A percentile compares a stretch with the other conserved stretches of the same genome.
Conservation (phyloP, 1,139 yeast species). For the Geotrichum histeridarum region DNA sequence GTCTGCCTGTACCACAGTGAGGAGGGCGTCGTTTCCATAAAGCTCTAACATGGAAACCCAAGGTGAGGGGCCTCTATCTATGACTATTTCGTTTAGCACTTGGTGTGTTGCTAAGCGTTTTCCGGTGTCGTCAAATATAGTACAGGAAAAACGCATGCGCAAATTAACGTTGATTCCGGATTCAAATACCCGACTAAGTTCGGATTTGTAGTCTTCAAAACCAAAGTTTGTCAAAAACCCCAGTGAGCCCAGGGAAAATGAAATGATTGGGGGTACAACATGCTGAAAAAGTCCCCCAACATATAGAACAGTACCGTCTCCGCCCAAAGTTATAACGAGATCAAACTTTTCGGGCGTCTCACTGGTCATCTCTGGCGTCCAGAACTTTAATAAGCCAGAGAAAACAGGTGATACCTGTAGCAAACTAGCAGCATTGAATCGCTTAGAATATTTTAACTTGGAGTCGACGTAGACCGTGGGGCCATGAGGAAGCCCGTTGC, state of each 20-base stretch:
- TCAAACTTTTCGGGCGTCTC: conserved; percentile 61
- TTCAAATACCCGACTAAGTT: conserved; percentile 52
- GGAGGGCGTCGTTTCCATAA: conserved; percentile 72
- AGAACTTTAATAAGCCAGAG: conserved; percentile 42
- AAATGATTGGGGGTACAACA: conserved; percentile 82
- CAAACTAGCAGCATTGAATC: conserved; percentile 48
- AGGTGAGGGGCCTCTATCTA: conserved; percentile 86
- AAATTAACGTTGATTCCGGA: conserved; percentile 75
- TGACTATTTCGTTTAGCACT: conserved; percentile 75
- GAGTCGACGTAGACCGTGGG: conserved; percentile 67
- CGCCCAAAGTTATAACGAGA: conserved; percentile 75
- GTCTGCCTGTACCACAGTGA: conserved; percentile 87
- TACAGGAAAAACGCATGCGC: conserved; percentile 76
- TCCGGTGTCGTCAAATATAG: conserved; percentile 45
- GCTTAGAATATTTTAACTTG: conserved; percentile 53
- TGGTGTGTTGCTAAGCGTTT: conserved; percentile 65
- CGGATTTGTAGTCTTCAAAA: conserved; percentile 61
- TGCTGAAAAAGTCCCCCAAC: conserved; percentile 74
- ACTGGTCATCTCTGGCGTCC: conserved; percentile 60
- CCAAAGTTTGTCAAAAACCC: conserved; percentile 78
- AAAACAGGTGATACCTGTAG: conserved; percentile 35
- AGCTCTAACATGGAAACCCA: conserved; percentile 77
- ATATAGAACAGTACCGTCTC: conserved; percentile 84
- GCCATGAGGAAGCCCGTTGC: conserved; percentile 32
- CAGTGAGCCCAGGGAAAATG: conserved; percentile 73